phyloP scores from a whole-genome alignment of 2,329 filamentous ascomycete species.

The Alternaria viburni region DNA sequence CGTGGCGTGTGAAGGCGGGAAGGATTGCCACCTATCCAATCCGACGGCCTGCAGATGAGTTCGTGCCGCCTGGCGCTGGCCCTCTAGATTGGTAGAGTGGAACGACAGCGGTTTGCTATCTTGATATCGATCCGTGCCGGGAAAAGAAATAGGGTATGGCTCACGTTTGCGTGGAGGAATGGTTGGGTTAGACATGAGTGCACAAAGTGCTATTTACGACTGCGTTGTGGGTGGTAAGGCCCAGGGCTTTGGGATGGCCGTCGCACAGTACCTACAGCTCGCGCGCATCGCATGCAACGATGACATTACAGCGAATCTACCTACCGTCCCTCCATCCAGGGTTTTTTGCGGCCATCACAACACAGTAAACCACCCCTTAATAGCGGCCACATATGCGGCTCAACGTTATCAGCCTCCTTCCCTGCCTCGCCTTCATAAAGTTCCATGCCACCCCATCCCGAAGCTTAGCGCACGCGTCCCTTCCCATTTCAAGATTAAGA shows the following conservation, averaged over 20 bases:
- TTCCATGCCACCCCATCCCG: background rate
- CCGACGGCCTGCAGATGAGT: background rate
- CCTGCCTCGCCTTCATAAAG: conserved; percentile 6
- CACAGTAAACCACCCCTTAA: background rate
- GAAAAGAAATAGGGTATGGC: background rate
- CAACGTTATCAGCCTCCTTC: conserved; percentile 24
- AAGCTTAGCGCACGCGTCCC: conserved; percentile 2
- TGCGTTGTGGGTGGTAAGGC: background rate
- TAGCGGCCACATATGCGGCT: conserved; percentile 27
- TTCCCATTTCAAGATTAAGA: conserved; percentile 20
- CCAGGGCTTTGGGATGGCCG: background rate
- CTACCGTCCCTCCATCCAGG: background rate
- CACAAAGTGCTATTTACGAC: conserved; percentile 5
- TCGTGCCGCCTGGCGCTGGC: background rate
- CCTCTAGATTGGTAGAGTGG: background rate
- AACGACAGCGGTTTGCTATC: conserved; percentile 3
- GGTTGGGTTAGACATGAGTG: background rate
- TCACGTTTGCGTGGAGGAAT: background rate
- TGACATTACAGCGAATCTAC: background rate
- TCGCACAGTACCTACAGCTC: background rate
- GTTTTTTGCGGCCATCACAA: background rate
- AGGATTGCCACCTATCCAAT: conserved; percentile 6
- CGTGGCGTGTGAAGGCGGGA: conserved; percentile 10
- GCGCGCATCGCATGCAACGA: background rate
- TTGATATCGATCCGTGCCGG: background rate